Base-by-base conservation (phyloP, 73 alveolate species). In the Tetrahymena elliotti region DNA sequence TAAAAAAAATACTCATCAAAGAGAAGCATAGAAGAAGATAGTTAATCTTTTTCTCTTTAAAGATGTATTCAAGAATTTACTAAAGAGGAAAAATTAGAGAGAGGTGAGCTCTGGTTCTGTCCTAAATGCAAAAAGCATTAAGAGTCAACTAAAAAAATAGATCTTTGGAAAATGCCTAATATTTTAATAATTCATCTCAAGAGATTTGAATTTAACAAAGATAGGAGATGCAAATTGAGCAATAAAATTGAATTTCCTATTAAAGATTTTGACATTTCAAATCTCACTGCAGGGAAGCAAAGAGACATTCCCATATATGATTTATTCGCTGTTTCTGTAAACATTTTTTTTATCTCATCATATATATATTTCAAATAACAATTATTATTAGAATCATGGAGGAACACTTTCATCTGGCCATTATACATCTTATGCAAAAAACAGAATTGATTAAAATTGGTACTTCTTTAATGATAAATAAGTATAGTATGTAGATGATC, bases 341-440 rank as follows among this genome's bases (percentile, higher is more conserved):
- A 52, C 3, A 83, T 10, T 38, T 20, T 52, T 52, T 40, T 6
- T 68, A n/a, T n/a, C n/a, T n/a, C n/a, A n/a, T n/a, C n/a, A n/a
- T n/a, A n/a, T n/a, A n/a, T n/a, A n/a, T n/a, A n/a, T n/a, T n/a
- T n/a, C n/a, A n/a, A n/a, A n/a, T n/a, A n/a, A n/a, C n/a, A n/a
- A n/a, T n/a, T n/a, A n/a, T n/a, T n/a, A n/a, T n/a, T n/a, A 84
- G 96, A 97, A 98, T 95, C 99, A 98, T 96, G 97, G 94, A 93
- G 99, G 99, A 31, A 96, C 98, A 2, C 95, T 96, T 36, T 93
- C 95, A 8, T 93, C 95, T 82, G 99, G 99, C 18, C 99, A 98
- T 98, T 98, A 98, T 96, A 97, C 99, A n/a, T 98, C 99, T 0
- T 94, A 82, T 93, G 95, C 98, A 41, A 97, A 98, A 95, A 97